Evolutionary conservation across 2,329 filamentous ascomycete genomes (phyloP), one percentile per base, ranked within the genome.

Genomic region (Pezicula neosporulosa): DNA sequence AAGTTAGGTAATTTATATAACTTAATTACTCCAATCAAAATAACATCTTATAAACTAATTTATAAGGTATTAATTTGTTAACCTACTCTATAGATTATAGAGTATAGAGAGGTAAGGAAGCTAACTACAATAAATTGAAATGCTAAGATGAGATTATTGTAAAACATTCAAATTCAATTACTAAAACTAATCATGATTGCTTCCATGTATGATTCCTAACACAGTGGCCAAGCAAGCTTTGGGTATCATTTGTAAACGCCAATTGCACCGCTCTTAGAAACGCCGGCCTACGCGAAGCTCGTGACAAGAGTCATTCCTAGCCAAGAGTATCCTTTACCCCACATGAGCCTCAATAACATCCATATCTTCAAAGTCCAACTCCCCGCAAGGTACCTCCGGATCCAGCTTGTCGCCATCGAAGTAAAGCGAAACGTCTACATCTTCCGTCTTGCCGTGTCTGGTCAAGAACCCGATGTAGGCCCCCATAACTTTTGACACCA

Each of bases 381-480:
- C 83, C 42, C 75, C 74, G 43, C 94, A 76, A 2, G 77, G 80
- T 28, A 73, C 70, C 1, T 82, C 74, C 16, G 80, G 77, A 13
- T 85, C 80, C 27, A 95, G 71, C 44, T 73, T 72, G 47, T 92
- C 89, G 13, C 90, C 90, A 60, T 96, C 90, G 67, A 90, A 92
- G 58, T 78, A 74, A 10, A 96, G 71, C 36, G 77, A 76, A 3
- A 94, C 70, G 0, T 76, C 67, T 57, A 75, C 77, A 4, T 78
- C 76, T 1, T 70, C 63, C 0, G 71, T 67, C 16, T 92, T 66
- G 0, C 72, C 60, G 28, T 78, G 76, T 58, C 77, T 71, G 36
- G 72, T 72, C 47, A 82, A 78, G 65, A 87, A 93, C 3, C 76
- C 79, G 30, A 33, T 9, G 12, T 33, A 33, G 5, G 30, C 30